phyloP scores from a whole-genome alignment of 78 protist species.

The Thecamonas trahens region DNA sequence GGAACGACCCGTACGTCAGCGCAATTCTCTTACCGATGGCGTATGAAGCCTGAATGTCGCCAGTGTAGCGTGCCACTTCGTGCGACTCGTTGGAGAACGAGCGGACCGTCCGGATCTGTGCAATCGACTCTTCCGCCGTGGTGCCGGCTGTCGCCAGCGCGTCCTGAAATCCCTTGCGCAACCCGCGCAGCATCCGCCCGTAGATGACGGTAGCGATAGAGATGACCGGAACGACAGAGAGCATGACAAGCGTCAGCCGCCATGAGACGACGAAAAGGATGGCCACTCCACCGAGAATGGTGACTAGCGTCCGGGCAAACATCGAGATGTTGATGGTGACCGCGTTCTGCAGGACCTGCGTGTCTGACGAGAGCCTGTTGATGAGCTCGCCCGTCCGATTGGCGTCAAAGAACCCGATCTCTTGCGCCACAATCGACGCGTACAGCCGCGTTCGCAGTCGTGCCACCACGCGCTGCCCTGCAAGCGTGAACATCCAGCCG shows the following conservation, averaged over 20 bases:
- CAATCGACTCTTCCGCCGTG: conserved; percentile 30
- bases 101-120: conserved; percentile 60
- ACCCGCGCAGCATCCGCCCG: conserved; percentile 31
- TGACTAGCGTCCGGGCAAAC: conserved; percentile 37
- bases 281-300: conserved; percentile 34
- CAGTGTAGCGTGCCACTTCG: conserved; percentile 8
- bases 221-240: conserved; percentile 56
- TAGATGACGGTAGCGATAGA: conserved; percentile 38
- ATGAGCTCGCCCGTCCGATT: conserved; percentile 77
- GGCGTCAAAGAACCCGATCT: conserved; percentile 80
- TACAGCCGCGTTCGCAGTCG: conserved; percentile 48
- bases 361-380: conserved; percentile 66
- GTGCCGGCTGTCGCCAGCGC: conserved; percentile 38
- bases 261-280: conserved; percentile 55
- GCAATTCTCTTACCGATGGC: not conserved
- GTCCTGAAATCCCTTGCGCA: conserved; percentile 55
- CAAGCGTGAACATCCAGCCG: not conserved
- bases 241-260: conserved; percentile 60
- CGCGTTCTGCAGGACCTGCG: conserved; percentile 45
- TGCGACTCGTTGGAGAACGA: conserved; percentile 55
- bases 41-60: conserved; percentile 24
- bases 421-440: conserved; percentile 56
- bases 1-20: not conserved
- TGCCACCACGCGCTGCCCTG: conserved; percentile 21
- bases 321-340: conserved; percentile 47